Conservation (phyloP, 331 rosid species). For the Cydonia oblonga region DNA sequence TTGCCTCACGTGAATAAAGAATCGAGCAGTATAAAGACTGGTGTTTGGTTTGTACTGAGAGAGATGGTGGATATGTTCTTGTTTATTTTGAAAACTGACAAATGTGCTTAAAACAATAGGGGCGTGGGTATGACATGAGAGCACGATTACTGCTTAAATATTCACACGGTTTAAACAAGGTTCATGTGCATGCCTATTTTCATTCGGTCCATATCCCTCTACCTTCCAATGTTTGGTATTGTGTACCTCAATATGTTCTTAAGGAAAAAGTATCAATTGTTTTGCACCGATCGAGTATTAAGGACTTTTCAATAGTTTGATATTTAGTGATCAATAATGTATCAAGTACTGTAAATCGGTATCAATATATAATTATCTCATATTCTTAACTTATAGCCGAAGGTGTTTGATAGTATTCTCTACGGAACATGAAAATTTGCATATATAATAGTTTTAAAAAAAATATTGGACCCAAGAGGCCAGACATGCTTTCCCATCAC, state of each 20-base stretch:
- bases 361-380: background rate
- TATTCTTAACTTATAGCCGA: background rate
- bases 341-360: no score
- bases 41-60: constrained; percentile 2
- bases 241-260: background rate
- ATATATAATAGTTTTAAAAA: background rate
- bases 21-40: background rate
- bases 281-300: background rate
- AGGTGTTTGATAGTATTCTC: background rate
- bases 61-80: constrained; percentile 29
- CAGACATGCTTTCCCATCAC: background rate
- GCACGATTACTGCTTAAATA: constrained; percentile 10
- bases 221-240: background rate
- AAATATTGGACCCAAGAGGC: background rate
- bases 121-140: background rate
- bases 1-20: background rate
- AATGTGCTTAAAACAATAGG: constrained; percentile 2
- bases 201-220: background rate
- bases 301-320: no score
- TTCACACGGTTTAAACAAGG: constrained; percentile 44
- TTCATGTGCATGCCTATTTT: background rate
- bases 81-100: constrained; percentile 37
- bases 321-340: background rate
- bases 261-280: no score
- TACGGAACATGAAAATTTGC: background rate